Conservation (phyloP, 768 basidiomycete genomes). For the Trichaptum fuscoviolaceum region DNA sequence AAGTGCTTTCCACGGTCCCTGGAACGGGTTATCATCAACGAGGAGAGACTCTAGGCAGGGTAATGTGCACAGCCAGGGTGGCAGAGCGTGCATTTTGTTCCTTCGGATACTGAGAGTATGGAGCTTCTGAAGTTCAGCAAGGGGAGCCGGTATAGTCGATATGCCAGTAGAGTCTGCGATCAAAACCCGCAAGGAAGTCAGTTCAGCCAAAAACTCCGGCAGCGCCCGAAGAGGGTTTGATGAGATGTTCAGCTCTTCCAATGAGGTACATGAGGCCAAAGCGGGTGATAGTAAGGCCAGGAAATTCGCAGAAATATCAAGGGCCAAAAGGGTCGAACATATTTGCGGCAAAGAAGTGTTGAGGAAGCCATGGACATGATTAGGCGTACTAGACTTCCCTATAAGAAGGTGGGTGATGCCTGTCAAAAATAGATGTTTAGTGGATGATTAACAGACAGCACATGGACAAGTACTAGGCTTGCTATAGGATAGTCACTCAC, state of each 20-base stretch:
- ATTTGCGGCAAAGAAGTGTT: conserved; percentile 66
- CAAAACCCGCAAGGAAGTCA: conserved; percentile 76
- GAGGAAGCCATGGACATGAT: conserved; percentile 73
- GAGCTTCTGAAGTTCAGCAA: conserved; percentile 69
- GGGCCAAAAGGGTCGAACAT: conserved; percentile 72
- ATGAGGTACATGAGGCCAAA: conserved; percentile 68
- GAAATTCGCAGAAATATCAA: conserved; percentile 90
- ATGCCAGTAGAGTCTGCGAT: conserved; percentile 92
- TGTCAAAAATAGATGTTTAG: conserved; percentile 25
- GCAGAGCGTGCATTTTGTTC: conserved; percentile 84
- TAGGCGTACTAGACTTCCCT: conserved; percentile 73
- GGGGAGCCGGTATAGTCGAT: conserved; percentile 63
- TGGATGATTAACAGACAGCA: conserved; percentile 7
- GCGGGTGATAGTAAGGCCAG: conserved; percentile 78
- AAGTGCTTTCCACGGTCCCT: conserved; percentile 86
- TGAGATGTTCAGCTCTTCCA: conserved; percentile 93
- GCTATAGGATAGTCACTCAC: conserved; percentile 37
- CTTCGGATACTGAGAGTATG: conserved; percentile 86
- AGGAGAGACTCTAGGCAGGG: conserved; percentile 77
- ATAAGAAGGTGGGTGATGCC: conserved; percentile 93
- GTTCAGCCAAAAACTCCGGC: conserved; percentile 79
- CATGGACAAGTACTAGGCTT: background rate
- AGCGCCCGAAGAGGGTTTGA: conserved; percentile 88
- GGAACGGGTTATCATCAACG: conserved; percentile 96
- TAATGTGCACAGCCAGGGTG: conserved; percentile 94